A percentile compares a stretch with the other conserved stretches of the same genome.
These are phyloP conservation scores for Lotmaria passim DNA, from an alignment of 208 protist genomes.

Conservation along the genomic window DNA sequence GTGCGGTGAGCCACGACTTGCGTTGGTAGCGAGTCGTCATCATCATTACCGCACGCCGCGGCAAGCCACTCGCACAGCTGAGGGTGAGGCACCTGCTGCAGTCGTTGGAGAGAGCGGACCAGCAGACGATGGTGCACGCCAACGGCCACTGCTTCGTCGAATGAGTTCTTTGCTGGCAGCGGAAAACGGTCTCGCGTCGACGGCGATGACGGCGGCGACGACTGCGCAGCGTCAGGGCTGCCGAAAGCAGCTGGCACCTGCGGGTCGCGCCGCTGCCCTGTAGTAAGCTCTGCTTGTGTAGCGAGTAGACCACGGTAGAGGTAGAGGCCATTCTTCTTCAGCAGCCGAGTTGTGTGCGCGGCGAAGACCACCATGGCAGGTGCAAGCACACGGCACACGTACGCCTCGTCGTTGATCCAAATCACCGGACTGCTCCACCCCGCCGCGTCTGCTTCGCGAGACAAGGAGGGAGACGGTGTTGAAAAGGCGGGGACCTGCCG, in stretches of 20 bases:
- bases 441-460: not conserved
- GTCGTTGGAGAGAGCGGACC: constrained; percentile 1
- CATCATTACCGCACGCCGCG: too few species aligned
- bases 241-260: not conserved
- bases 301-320: constrained; percentile 12
- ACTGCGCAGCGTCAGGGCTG: not conserved
- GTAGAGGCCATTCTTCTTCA: constrained; percentile 4
- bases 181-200: too few species aligned
- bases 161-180: not conserved
- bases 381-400: constrained; percentile 50
- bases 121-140: constrained; percentile 26
- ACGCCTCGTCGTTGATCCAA: constrained; percentile 47
- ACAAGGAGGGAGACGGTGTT: not conserved
- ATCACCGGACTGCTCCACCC: constrained; percentile 34
- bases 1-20: not conserved
- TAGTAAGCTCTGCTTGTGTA: too few species aligned
- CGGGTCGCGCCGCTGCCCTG: not conserved
- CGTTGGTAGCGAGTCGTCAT: not conserved
- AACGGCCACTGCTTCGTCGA: constrained; percentile 2
- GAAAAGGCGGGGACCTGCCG: not conserved
- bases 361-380: constrained; percentile 60
- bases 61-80: constrained; percentile 22
- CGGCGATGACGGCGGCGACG: too few species aligned
- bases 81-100: constrained; percentile 1
- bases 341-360: not conserved